Conservation (phyloP, 164 flowering plant genomes). For the Cinnamomum chago region DNA sequence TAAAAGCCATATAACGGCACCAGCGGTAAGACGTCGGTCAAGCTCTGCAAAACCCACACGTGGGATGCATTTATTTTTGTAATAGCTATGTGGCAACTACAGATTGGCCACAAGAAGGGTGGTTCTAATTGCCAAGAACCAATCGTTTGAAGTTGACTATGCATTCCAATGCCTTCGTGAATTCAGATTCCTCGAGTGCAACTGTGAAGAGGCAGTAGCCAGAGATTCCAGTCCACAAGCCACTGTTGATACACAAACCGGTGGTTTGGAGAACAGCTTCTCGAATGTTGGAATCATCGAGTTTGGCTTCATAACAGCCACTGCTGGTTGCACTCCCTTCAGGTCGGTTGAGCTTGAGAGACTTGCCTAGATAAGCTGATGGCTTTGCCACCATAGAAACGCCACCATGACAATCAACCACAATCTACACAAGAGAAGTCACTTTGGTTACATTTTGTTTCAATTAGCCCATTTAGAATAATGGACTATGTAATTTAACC, state of each 20-base stretch:
- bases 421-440: too few relatives aligned
- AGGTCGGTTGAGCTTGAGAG: constrained; percentile 26
- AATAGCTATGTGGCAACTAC: constrained; percentile 19
- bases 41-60: not conserved
- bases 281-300: constrained; percentile 66
- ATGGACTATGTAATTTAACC: too few relatives aligned
- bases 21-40: not conserved
- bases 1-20: not conserved
- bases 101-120: not conserved
- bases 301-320: constrained; percentile 31
- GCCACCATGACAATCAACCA: constrained; percentile 56
- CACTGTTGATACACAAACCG: constrained; percentile 85
- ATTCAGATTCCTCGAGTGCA: constrained; percentile 73
- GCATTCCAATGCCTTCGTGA: constrained; percentile 68
- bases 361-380: constrained; percentile 54
- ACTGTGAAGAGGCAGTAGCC: constrained; percentile 83
- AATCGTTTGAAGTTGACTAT: constrained; percentile 46
- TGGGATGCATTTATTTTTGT: constrained; percentile 7
- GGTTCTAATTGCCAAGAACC: constrained; percentile 20
- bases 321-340: constrained; percentile 6
- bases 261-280: constrained; percentile 63
- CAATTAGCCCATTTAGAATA: too few relatives aligned
- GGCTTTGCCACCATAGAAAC: constrained; percentile 90
- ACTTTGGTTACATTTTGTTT: too few relatives aligned
- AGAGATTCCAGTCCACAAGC: constrained; percentile 84